Conservation (phyloP, 2,329 filamentous ascomycete genomes). For the Fusarium floridanum region DNA sequence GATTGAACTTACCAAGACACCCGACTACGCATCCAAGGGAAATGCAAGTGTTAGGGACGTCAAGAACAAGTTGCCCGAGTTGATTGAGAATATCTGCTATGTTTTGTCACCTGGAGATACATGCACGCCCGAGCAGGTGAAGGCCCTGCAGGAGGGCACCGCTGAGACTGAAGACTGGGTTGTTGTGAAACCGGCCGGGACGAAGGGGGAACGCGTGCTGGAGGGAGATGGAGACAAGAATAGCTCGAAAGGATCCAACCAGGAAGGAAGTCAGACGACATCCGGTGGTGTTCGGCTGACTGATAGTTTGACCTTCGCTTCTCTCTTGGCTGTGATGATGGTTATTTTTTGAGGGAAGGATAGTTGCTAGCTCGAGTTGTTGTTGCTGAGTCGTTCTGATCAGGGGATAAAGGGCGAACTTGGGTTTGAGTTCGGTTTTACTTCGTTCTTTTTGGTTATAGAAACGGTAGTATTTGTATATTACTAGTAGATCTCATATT, state of each 20-base stretch:
- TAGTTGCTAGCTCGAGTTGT: background rate
- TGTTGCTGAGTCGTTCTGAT: background rate
- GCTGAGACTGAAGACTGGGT: background rate
- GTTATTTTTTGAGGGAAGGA: background rate
- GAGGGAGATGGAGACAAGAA: background rate
- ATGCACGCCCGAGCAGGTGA: background rate
- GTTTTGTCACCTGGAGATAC: background rate
- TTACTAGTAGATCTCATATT: background rate
- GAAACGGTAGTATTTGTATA: background rate
- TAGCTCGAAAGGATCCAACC: background rate
- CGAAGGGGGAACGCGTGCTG: background rate
- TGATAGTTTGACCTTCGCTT: background rate
- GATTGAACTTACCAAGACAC: conserved; percentile 34
- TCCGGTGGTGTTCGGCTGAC: background rate
- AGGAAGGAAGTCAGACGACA: background rate
- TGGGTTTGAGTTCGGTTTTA: background rate
- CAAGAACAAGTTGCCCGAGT: background rate
- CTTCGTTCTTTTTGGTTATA: background rate
- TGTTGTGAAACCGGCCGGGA: background rate
- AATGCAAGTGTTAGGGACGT: background rate
- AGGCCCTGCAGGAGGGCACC: background rate
- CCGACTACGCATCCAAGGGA: background rate
- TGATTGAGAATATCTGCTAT: conserved; percentile 7
- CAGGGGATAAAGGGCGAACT: background rate
- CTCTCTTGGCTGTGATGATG: background rate